These are phyloP conservation scores for Tylopilus intermedius DNA, from an alignment of 768 basidiomycete genomes.

Conservation along the genomic window DNA sequence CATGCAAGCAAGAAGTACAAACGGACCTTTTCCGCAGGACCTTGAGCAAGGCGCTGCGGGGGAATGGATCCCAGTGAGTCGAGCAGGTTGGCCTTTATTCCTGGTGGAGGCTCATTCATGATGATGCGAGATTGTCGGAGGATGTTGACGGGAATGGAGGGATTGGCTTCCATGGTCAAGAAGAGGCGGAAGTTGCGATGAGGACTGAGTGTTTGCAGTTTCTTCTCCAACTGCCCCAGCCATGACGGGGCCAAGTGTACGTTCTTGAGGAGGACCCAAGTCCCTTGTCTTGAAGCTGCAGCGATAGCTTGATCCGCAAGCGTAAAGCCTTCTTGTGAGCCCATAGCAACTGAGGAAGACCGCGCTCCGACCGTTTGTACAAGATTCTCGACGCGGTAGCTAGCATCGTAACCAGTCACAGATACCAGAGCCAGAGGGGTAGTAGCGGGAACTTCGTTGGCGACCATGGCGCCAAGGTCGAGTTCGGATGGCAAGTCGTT, in stretches of 20 bases:
- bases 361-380: slow-evolving; percentile 71
- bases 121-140: slow-evolving; percentile 91
- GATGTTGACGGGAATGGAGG: slow-evolving; percentile 92
- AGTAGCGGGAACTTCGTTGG: slow-evolving; percentile 69
- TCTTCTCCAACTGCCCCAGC: slow-evolving; percentile 95
- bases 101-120: slow-evolving; percentile 98
- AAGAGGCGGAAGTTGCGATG: slow-evolving; percentile 92
- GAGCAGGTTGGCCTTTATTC: slow-evolving; percentile 91
- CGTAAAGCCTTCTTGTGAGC: slow-evolving; percentile 94
- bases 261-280: slow-evolving; percentile 97
- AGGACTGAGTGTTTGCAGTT: slow-evolving; percentile 85
- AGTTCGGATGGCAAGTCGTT: slow-evolving; percentile 75
- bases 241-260: slow-evolving; percentile 94
- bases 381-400: slow-evolving; percentile 88
- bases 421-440: slow-evolving; percentile 89
- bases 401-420: slow-evolving; percentile 97
- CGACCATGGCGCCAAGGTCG: slow-evolving; percentile 73
- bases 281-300: slow-evolving; percentile 84
- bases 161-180: slow-evolving; percentile 97
- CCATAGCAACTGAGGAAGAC: slow-evolving; percentile 93
- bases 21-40: slow-evolving; percentile 88
- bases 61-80: slow-evolving; percentile 80
- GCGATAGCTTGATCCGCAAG: slow-evolving; percentile 96
- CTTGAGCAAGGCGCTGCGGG: slow-evolving; percentile 67
- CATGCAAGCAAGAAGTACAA: slow-evolving; percentile 95